Percentiles rank a stretch among this genome's conserved stretches.
Conservation (phyloP, 2,329 filamentous ascomycete genomes). For the Arthrobotrys pseudoclavata region DNA sequence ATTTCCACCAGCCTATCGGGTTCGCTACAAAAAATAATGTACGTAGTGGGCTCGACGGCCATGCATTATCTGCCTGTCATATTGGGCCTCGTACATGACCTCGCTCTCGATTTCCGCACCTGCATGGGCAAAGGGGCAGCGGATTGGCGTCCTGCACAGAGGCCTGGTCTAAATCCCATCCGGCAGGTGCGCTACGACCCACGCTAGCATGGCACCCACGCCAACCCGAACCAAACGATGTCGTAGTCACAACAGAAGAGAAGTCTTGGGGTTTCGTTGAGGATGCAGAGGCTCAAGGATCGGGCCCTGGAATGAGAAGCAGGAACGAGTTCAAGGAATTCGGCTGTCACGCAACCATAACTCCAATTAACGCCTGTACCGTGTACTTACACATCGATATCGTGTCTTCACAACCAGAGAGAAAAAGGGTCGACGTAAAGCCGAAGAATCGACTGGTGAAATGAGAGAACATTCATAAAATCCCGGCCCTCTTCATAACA, state of each 20-base stretch:
- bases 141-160: constrained; percentile 38
- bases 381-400: background rate
- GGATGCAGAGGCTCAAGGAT: background rate
- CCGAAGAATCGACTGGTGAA: background rate
- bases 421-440: too few species aligned
- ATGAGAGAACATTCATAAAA: constrained; percentile 73
- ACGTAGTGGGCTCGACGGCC: background rate
- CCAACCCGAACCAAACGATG: constrained; percentile 11
- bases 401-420: constrained; percentile 5
- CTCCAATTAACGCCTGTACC: background rate
- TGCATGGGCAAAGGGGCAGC: constrained; percentile 51
- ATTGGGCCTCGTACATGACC: constrained; percentile 22
- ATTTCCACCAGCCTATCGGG: constrained; percentile 34
- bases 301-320: constrained; percentile 6
- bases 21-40: background rate
- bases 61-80: constrained; percentile 50
- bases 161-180: constrained; percentile 41
- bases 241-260: constrained; percentile 22
- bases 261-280: constrained; percentile 15
- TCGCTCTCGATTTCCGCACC: constrained; percentile 18
- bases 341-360: constrained; percentile 5
- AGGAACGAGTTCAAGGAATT: constrained; percentile 3
- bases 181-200: constrained; percentile 49
- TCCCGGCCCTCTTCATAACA: constrained; percentile 86
- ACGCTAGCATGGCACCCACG: constrained; percentile 26